A percentile compares a stretch with the other conserved stretches of the same genome.
Conservation (phyloP, 495 filamentous ascomycete genomes). For the Glonium stellatum region DNA sequence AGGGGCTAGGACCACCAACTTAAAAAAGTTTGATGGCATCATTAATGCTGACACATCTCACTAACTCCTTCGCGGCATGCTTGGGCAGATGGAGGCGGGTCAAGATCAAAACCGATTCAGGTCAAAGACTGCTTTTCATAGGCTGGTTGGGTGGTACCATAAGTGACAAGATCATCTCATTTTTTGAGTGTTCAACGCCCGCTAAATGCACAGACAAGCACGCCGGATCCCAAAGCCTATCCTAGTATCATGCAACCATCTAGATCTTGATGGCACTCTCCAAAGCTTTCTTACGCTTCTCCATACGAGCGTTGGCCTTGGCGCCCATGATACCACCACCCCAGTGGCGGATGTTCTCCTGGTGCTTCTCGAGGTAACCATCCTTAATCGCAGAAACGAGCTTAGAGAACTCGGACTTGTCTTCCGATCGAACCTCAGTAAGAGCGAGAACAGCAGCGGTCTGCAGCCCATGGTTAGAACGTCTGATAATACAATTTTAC, state of each 20-base stretch:
- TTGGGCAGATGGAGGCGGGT: neutral
- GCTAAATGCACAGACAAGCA: constrained; percentile 23
- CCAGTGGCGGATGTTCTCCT: constrained; percentile 90
- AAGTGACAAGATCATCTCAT: constrained; percentile 2
- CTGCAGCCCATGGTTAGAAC: constrained; percentile 40
- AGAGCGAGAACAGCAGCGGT: constrained; percentile 93
- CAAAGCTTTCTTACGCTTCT: constrained; percentile 94
- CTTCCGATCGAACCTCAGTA: constrained; percentile 93
- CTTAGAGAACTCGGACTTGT: constrained; percentile 96
- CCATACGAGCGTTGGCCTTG: constrained; percentile 86
- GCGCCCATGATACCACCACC: constrained; percentile 99
- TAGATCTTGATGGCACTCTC: constrained; percentile 96
- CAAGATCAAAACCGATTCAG: neutral
- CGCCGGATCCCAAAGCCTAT: constrained; percentile 18
- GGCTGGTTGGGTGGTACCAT: neutral
- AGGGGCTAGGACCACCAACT: neutral
- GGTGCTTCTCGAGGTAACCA: constrained; percentile 92
- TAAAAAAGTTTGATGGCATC: neutral
- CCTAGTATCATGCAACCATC: constrained; percentile 23
- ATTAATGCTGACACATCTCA: neutral
- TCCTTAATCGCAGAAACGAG: constrained; percentile 95
- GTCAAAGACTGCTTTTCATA: neutral
- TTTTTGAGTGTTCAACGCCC: constrained; percentile 20
- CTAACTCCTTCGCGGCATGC: neutral
- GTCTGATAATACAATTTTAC: neutral